phyloP scores from a whole-genome alignment of 345 rosid species.

The Corchorus capsularis region DNA sequence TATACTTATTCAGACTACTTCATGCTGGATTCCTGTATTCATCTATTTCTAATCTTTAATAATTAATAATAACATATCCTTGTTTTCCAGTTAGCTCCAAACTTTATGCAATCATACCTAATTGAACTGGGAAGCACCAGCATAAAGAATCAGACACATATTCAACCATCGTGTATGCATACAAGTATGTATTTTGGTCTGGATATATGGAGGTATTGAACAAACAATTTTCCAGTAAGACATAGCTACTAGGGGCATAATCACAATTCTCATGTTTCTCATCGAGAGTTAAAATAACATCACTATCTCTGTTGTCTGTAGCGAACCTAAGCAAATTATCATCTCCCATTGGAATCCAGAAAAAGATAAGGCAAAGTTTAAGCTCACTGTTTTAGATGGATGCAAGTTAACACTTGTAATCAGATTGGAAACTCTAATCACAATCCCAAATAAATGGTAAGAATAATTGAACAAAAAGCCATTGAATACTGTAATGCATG shows the following conservation, averaged over 20 bases:
- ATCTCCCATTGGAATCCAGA: slow-evolving; percentile 6
- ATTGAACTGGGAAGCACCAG: slow-evolving; percentile 1
- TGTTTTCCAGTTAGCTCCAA: neutral
- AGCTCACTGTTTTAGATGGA: neutral
- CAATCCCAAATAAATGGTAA: neutral
- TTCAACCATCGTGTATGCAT: neutral
- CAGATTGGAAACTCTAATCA: neutral
- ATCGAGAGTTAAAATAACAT: too few relatives aligned
- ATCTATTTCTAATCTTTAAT: neutral
- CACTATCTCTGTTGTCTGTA: neutral
- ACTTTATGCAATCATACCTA: neutral
- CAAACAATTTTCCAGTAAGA: neutral
- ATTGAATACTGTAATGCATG: neutral
- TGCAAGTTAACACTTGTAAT: neutral
- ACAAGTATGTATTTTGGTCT: neutral
- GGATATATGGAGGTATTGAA: neutral
- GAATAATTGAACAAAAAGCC: neutral
- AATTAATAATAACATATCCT: neutral
- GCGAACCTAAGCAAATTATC: neutral
- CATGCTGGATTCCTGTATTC: neutral
- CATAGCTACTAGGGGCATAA: too few relatives aligned
- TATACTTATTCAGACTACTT: neutral
- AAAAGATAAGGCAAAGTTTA: neutral
- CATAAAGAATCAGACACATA: neutral
- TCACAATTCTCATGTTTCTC: too few relatives aligned